phyloP scores from a whole-genome alignment of 2,329 filamentous ascomycete species.

The Phoma sp. region DNA sequence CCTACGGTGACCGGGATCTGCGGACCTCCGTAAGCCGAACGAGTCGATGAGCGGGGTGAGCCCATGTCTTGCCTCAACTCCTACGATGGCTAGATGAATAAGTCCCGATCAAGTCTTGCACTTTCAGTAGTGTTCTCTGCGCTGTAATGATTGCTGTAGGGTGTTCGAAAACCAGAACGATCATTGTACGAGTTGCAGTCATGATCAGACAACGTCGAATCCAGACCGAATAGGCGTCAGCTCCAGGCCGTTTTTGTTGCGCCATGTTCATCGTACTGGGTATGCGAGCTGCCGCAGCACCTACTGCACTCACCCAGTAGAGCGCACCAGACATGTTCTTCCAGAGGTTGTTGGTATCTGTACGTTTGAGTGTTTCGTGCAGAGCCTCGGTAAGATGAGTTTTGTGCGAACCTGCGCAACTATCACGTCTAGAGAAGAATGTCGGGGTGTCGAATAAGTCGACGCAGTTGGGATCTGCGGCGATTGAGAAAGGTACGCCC shows the following conservation, averaged over 20 bases:
- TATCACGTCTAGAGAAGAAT: neutral
- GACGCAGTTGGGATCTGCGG: conserved; percentile 24
- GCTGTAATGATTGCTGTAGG: conserved; percentile 31
- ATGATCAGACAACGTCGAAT: conserved; percentile 38
- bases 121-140: conserved; percentile 34
- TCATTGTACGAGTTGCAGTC: conserved; percentile 33
- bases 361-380: conserved; percentile 30
- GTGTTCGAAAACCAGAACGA: conserved; percentile 37
- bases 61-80: neutral
- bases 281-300: conserved; percentile 38
- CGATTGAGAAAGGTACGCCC: conserved; percentile 36
- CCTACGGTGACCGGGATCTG: conserved; percentile 8
- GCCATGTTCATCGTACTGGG: conserved; percentile 19
- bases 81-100: conserved; percentile 3
- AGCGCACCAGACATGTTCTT: conserved; percentile 42
- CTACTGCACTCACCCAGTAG: conserved; percentile 44
- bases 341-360: conserved; percentile 39
- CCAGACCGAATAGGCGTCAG: conserved; percentile 30
- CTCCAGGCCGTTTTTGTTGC: conserved; percentile 4
- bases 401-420: neutral
- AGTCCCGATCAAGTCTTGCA: conserved; percentile 35
- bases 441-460: neutral
- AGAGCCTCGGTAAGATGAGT: conserved; percentile 28
- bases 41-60: neutral
- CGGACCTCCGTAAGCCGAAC: conserved; percentile 18